These are phyloP conservation scores for Rhynchospora pubera DNA, from an alignment of 176 grass and related monocot species.

Conservation along the genomic window DNA sequence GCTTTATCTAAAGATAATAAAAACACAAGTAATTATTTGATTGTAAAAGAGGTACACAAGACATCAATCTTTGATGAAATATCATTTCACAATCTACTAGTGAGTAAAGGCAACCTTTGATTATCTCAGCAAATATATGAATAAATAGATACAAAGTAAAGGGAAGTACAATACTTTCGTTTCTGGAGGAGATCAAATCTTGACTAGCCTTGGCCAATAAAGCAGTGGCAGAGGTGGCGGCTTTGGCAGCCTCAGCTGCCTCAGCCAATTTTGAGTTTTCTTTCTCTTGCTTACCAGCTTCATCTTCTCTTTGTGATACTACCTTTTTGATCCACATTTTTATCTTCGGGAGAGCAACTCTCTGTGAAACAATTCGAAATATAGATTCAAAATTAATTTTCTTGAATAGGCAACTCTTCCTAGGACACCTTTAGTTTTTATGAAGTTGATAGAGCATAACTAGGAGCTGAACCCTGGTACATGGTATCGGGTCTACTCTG, in stretches of 20 bases:
- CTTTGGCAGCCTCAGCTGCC: conserved; percentile 60
- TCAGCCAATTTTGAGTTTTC: conserved; percentile 47
- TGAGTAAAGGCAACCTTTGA: not conserved
- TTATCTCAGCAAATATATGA: not conserved
- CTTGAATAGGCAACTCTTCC: too few relatives aligned
- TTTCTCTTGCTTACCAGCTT: conserved; percentile 35
- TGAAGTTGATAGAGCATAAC: not conserved
- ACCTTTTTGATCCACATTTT: conserved; percentile 65
- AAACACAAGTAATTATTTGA: not conserved
- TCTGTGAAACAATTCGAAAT: conserved; percentile 35
- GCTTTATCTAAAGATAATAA: conserved; percentile 46
- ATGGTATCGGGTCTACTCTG: not conserved
- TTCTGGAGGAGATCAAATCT: conserved; percentile 70
- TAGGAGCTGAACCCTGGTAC: not conserved
- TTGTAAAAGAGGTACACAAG: not conserved
- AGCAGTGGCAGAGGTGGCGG: conserved; percentile 54
- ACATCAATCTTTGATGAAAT: not conserved
- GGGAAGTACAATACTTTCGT: conserved; percentile 44
- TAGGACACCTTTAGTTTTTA: too few relatives aligned
- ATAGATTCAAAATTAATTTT: not conserved
- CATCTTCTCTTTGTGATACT: conserved; percentile 62
- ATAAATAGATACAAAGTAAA: not conserved
- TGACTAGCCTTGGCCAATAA: conserved; percentile 61
- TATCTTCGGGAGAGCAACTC: conserved; percentile 46
- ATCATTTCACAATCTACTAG: not conserved